Evolutionary conservation across 306 rosid species (phyloP), one percentile per base, ranked within the genome.

Genomic region (Psophocarpus tetragonolobus): DNA sequence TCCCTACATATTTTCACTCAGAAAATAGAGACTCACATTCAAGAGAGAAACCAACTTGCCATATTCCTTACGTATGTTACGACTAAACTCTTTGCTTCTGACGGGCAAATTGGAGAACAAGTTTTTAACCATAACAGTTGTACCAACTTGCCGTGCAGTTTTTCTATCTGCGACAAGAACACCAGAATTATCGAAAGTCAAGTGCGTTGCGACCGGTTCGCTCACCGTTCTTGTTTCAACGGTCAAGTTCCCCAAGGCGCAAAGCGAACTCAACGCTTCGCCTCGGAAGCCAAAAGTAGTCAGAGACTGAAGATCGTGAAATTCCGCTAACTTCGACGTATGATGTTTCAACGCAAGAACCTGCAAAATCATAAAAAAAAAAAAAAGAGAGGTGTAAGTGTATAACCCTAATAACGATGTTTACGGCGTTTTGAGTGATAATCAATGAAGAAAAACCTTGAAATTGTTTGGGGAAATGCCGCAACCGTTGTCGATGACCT

Each of bases 261-360:
- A 88, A 3, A 95, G 93, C 1, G 97, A 95, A 78, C 98, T 95
- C 82, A 95, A 30, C 20, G 98, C 98, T 90, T 95, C 97, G 7
- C 98, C 98, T 65, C 98, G 89, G 81, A 95, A 95, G 26, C 98
- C 98, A 83, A 89, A 95, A 12, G 98, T 92, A 38, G 93, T 84
- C 5, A 92, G 80, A 67, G 97, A 92, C 85, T 89, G 93, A 73
- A 95, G 98, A 91, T 95, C 97, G 62, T 89, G 87, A 79, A 95
- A 95, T 20, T 87, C 96, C 12, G 79, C 78, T 72, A 95, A 76
- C 48, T 95, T 95, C 0, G 98, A 95, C 0, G 98, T 95, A 75
- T 95, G 97, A 73, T 95, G 95, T 87, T 87, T 95, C 36, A 87
- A 88, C 6, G 88, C 96, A 26, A 95, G 92, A 80, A 89, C 90